These are phyloP conservation scores for Colletotrichum sublineola DNA, from an alignment of 2,329 filamentous ascomycete species.

Conservation along the genomic window DNA sequence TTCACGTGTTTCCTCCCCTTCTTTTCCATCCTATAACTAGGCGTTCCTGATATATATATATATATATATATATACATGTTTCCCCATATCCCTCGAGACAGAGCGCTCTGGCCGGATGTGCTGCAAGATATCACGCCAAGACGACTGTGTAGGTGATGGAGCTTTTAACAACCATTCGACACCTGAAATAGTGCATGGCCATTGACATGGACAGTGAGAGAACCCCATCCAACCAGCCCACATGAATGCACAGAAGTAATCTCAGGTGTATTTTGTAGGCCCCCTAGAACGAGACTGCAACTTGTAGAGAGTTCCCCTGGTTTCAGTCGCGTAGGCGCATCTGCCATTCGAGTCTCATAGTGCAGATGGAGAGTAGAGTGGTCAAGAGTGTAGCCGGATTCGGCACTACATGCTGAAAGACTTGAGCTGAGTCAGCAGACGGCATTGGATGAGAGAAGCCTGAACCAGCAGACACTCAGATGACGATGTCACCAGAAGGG, in stretches of 20 bases:
- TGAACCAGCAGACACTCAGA: neutral
- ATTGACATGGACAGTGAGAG: neutral
- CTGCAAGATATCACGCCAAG: neutral
- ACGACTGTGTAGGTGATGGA: neutral
- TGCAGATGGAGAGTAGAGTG: conserved; percentile 20
- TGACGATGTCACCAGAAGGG: neutral
- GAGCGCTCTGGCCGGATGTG: neutral
- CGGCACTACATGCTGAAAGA: neutral
- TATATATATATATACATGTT: no score
- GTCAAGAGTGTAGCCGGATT: conserved; percentile 21
- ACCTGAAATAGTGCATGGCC: neutral
- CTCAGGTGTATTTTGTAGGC: neutral
- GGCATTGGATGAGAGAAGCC: neutral
- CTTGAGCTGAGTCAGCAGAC: conserved; percentile 11
- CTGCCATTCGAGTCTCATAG: conserved; percentile 4
- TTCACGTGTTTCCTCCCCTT: neutral
- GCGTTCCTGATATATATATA: no score
- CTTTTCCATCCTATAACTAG: neutral
- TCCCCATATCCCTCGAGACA: no score
- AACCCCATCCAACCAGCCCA: neutral
- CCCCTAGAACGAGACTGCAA: neutral
- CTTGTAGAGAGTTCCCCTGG: conserved; percentile 10
- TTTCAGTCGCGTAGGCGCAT: conserved; percentile 29
- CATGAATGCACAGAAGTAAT: neutral
- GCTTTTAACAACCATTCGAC: neutral